Percentiles rank a stretch among this genome's conserved stretches.
Evolutionary conservation across 495 filamentous ascomycete genomes (phyloP).

Genomic region (Hypoxylon subgilvum): DNA sequence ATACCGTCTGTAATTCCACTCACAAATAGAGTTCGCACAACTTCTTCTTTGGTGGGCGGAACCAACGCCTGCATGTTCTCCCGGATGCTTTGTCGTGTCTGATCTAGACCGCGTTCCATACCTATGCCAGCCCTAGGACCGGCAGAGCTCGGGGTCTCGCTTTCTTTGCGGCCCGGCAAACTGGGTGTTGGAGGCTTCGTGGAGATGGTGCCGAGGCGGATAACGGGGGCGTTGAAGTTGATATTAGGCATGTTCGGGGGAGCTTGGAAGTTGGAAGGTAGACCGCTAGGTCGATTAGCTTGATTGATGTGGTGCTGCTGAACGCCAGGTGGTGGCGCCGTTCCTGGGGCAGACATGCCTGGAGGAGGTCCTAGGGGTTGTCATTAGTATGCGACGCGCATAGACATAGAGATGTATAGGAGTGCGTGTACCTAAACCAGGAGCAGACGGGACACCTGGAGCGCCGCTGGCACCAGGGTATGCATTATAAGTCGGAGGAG

Average conservation of each 20-base stretch:
- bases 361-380: conserved; percentile 62
- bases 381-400: conserved; percentile 19
- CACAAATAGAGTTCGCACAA: conserved; percentile 87
- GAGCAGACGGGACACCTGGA: conserved; percentile 75
- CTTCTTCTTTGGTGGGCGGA: conserved; percentile 88
- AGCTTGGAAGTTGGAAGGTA: conserved; percentile 85
- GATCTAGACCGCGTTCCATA: conserved; percentile 65
- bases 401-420: conserved; percentile 9
- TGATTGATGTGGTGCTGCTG: conserved; percentile 71
- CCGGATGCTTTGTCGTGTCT: conserved; percentile 70
- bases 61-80: conserved; percentile 79
- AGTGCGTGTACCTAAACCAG: conserved; percentile 79
- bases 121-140: conserved; percentile 74
- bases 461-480: conserved; percentile 69
- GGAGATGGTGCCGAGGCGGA: conserved; percentile 79
- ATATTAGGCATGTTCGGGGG: conserved; percentile 95
- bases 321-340: conserved; percentile 78
- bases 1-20: conserved; percentile 80
- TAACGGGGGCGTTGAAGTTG: conserved; percentile 97
- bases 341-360: conserved; percentile 81
- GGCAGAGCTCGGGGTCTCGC: conserved; percentile 48
- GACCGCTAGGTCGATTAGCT: conserved; percentile 75
- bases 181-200: conserved; percentile 67
- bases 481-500: conserved; percentile 71
- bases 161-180: conserved; percentile 45